phyloP scores from a whole-genome alignment of 768 basidiomycete species.

The Suillus subluteus region DNA sequence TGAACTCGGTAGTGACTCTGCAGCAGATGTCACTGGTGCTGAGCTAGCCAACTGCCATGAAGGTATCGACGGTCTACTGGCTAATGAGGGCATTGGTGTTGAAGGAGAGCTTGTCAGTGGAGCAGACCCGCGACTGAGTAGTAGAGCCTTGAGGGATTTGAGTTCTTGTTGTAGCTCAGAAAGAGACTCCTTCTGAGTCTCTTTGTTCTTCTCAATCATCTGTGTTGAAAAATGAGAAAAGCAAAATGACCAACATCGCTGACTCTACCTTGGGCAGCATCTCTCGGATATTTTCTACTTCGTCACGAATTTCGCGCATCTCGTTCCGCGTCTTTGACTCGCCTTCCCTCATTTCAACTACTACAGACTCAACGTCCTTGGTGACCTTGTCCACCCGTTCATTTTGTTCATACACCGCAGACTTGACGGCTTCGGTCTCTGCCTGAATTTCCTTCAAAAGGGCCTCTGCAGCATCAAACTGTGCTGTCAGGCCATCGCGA shows the following conservation, averaged over 20 bases:
- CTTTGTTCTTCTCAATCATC: conserved; percentile 96
- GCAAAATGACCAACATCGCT: not conserved
- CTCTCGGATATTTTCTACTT: conserved; percentile 87
- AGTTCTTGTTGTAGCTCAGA: conserved; percentile 91
- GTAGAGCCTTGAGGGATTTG: conserved; percentile 89
- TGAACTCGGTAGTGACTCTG: conserved; percentile 21
- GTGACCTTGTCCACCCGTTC: conserved; percentile 73
- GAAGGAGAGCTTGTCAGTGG: conserved; percentile 49
- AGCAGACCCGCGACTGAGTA: conserved; percentile 72
- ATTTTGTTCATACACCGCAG: conserved; percentile 77
- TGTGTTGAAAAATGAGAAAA: conserved; percentile 34
- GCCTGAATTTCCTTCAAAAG: conserved; percentile 79
- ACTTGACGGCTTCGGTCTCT: conserved; percentile 73
- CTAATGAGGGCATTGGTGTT: conserved; percentile 51
- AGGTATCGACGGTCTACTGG: conserved; percentile 78
- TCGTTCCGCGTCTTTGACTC: conserved; percentile 84
- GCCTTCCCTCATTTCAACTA: conserved; percentile 75
- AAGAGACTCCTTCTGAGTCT: conserved; percentile 80
- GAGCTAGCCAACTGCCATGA: conserved; percentile 82
- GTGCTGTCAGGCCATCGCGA: conserved; percentile 78
- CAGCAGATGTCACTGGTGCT: conserved; percentile 24
- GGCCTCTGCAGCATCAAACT: conserved; percentile 88
- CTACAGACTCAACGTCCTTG: conserved; percentile 69
- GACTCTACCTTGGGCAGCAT: conserved; percentile 85
- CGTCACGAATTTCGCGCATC: conserved; percentile 89